Conservation (phyloP, 2,329 filamentous ascomycete species). For the Venturia oleaginea region DNA sequence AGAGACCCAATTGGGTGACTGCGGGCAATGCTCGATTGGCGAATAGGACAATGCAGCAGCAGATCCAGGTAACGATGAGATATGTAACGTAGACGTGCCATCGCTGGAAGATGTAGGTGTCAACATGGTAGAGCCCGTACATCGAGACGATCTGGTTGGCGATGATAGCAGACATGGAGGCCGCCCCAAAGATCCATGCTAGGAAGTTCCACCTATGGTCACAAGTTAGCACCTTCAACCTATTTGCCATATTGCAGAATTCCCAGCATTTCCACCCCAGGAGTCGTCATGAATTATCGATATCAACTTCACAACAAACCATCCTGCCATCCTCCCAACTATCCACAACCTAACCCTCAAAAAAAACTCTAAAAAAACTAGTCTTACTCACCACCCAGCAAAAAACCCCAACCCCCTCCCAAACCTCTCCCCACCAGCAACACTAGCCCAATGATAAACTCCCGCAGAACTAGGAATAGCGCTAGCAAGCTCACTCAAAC, state of each 20-base stretch:
- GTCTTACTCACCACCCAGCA: not conserved
- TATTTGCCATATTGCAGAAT: not conserved
- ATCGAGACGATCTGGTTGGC: slow-evolving; percentile 39
- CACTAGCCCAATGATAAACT: slow-evolving; percentile 46
- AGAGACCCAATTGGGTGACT: slow-evolving; percentile 45
- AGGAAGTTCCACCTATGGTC: slow-evolving; percentile 17
- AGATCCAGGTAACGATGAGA: slow-evolving; percentile 38
- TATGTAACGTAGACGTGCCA: slow-evolving; percentile 46
- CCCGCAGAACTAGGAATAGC: slow-evolving; percentile 33
- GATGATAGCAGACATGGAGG: slow-evolving; percentile 35
- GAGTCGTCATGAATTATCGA: not conserved
- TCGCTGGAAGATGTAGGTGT: slow-evolving; percentile 30
- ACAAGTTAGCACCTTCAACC: not conserved
- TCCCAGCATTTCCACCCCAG: not conserved
- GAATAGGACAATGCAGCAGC: slow-evolving; percentile 41
- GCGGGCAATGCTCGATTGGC: slow-evolving; percentile 44
- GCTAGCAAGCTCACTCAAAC: slow-evolving; percentile 42
- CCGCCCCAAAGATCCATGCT: slow-evolving; percentile 41
- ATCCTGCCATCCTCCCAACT: not conserved
- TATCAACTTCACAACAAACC: not conserved
- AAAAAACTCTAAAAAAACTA: not conserved
- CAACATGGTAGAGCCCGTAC: slow-evolving; percentile 40
- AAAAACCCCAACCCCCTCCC: not conserved
- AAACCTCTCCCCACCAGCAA: slow-evolving; percentile 28
- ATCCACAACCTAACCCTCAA: too few species aligned